A percentile compares a stretch with the other conserved stretches of the same genome.
Evolutionary conservation across 2,329 filamentous ascomycete species (phyloP).

Genomic region (Aschersonia sp.): DNA sequence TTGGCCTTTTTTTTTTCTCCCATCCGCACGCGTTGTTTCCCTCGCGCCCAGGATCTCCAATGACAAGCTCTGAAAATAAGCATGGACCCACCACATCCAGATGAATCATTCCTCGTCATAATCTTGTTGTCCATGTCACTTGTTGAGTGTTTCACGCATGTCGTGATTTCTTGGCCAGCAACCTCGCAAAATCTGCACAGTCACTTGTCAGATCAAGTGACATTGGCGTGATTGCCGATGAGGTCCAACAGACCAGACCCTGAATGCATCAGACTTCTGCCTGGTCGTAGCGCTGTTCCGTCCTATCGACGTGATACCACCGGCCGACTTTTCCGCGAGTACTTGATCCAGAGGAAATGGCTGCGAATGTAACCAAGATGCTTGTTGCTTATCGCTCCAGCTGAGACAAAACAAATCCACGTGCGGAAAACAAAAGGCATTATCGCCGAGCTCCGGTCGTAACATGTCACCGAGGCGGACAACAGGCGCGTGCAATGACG

Average conservation of each 20-base stretch:
- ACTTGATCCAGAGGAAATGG: neutral
- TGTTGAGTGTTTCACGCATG: neutral
- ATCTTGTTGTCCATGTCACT: neutral
- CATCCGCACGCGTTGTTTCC: neutral
- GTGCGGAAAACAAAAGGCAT: too few relatives aligned
- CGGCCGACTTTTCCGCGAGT: too few relatives aligned
- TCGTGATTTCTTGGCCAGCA: neutral
- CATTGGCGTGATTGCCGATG: too few relatives aligned
- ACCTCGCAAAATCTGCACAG: too few relatives aligned
- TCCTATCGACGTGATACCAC: too few relatives aligned
- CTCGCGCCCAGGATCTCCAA: neutral
- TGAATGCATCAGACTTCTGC: too few relatives aligned
- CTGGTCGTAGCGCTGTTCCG: too few relatives aligned
- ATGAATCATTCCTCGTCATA: neutral
- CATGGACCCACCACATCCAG: neutral
- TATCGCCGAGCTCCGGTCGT: too few relatives aligned
- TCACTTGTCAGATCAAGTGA: too few relatives aligned
- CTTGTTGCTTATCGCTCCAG: neutral
- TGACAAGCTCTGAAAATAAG: neutral
- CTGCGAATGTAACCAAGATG: neutral
- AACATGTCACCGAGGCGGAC: too few relatives aligned
- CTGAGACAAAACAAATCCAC: neutral
- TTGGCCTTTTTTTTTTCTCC: neutral
- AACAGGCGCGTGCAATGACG: too few relatives aligned
- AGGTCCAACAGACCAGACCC: too few relatives aligned